Percentiles rank a stretch among this genome's conserved stretches.
Evolutionary conservation across 768 basidiomycete genomes (phyloP).

Genomic region (Boletus subcaerulescens): DNA sequence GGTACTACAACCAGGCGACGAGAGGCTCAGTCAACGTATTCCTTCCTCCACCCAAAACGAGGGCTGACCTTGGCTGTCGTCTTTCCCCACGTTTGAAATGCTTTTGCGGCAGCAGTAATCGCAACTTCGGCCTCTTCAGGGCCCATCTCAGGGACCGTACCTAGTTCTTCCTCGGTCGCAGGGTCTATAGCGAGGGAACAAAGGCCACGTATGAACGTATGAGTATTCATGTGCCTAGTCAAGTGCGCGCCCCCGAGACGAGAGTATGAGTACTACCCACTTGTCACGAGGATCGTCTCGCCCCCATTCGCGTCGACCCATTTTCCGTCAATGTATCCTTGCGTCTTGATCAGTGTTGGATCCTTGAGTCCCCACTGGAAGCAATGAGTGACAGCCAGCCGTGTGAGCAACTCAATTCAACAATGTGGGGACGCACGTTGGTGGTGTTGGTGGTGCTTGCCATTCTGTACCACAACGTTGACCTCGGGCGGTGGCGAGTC

Average conservation of each 20-base stretch:
- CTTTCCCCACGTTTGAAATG: constrained; percentile 82
- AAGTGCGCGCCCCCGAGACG: not conserved
- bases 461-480: constrained; percentile 43
- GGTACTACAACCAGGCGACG: constrained; percentile 43
- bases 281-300: constrained; percentile 68
- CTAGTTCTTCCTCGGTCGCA: constrained; percentile 78
- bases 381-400: not conserved
- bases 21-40: not conserved
- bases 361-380: constrained; percentile 76
- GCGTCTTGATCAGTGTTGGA: constrained; percentile 64
- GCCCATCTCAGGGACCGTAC: constrained; percentile 88
- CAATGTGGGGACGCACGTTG: constrained; percentile 30
- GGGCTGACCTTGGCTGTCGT: constrained; percentile 77
- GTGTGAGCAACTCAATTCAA: not conserved
- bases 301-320: constrained; percentile 81
- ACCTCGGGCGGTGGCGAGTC: constrained; percentile 3
- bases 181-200: constrained; percentile 57
- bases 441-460: constrained; percentile 42
- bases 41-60: not conserved
- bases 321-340: constrained; percentile 80
- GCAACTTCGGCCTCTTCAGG: constrained; percentile 79
- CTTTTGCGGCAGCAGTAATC: constrained; percentile 74
- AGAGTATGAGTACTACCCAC: constrained; percentile 45
- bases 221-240: not conserved
- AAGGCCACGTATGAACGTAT: constrained; percentile 1